These are phyloP conservation scores for Colletotrichum sp. DNA, from an alignment of 2,329 filamentous ascomycete genomes.

Conservation along the genomic window DNA sequence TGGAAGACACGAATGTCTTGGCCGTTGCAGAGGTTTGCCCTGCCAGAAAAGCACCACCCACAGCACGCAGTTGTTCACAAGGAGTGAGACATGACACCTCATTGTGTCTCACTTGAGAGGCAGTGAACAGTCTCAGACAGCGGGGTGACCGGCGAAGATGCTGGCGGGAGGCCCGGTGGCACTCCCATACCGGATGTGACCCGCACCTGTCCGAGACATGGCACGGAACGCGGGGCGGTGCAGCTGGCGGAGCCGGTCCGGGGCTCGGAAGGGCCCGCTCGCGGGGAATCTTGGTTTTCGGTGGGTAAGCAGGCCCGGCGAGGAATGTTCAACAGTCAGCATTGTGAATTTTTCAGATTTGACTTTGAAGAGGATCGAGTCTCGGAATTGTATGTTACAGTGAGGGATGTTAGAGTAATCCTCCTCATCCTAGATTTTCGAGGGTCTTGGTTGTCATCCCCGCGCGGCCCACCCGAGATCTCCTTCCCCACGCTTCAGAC, in stretches of 20 bases:
- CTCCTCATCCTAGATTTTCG: not conserved
- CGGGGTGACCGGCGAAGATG: not conserved
- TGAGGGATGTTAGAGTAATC: no score
- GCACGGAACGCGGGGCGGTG: not conserved
- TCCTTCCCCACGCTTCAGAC: not conserved
- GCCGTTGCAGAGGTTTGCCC: not conserved
- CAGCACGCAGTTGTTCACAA: not conserved
- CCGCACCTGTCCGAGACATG: not conserved
- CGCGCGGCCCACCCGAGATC: not conserved
- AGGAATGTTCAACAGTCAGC: accelerated
- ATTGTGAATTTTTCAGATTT: no score
- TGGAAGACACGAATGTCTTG: not conserved
- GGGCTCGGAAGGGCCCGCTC: not conserved
- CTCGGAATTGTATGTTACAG: no score
- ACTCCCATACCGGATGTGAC: not conserved
- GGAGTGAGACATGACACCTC: not conserved
- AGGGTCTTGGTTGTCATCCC: not conserved
- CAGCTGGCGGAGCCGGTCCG: not conserved
- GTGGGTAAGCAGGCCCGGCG: not conserved
- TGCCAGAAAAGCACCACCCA: not conserved
- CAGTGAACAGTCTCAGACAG: not conserved
- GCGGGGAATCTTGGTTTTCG: accelerated
- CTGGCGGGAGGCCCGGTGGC: not conserved
- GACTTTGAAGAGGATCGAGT: no score
- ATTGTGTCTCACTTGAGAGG: not conserved